Evolutionary conservation across 331 rosid genomes (phyloP).

Genomic region (Pyracantha coccinea): DNA sequence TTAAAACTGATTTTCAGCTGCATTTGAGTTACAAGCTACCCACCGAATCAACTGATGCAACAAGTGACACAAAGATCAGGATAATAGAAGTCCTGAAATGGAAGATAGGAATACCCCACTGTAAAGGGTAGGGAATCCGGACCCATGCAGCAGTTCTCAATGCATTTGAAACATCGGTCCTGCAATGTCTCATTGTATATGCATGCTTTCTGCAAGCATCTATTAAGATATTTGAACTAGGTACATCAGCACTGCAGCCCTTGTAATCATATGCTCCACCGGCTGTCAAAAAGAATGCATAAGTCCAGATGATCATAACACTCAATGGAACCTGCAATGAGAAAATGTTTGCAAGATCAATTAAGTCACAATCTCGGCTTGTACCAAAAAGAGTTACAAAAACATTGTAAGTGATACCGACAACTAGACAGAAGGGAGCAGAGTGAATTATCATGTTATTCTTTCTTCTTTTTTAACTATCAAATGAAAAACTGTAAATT

Average conservation of each 20-base stretch:
- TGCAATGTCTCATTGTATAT: slow-evolving; percentile 74
- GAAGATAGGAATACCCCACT: slow-evolving; percentile 86
- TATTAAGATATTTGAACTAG: slow-evolving; percentile 74
- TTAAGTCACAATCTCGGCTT: slow-evolving; percentile 5
- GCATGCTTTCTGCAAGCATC: slow-evolving; percentile 87
- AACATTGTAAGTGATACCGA: neutral
- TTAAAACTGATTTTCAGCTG: neutral
- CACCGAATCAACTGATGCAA: slow-evolving; percentile 89
- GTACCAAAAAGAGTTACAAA: neutral
- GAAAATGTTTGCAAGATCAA: slow-evolving; percentile 14
- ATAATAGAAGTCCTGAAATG: slow-evolving; percentile 69
- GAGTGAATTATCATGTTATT: neutral
- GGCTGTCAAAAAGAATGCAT: slow-evolving; percentile 81
- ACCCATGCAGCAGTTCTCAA: slow-evolving; percentile 71
- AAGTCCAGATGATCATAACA: slow-evolving; percentile 57
- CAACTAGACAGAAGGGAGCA: neutral
- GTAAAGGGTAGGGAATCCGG: slow-evolving; percentile 79
- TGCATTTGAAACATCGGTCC: slow-evolving; percentile 84
- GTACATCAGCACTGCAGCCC: slow-evolving; percentile 73
- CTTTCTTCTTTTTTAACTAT: neutral
- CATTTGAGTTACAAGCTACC: slow-evolving; percentile 23
- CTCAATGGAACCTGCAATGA: slow-evolving; percentile 82
- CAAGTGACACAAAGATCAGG: slow-evolving; percentile 73
- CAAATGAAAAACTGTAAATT: too few relatives aligned
- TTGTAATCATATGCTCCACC: slow-evolving; percentile 82